Percentiles rank a stretch among this genome's conserved stretches.
These are phyloP conservation scores for Glarea lozoyensis DNA, from an alignment of 495 filamentous ascomycete genomes.

Conservation along the genomic window DNA sequence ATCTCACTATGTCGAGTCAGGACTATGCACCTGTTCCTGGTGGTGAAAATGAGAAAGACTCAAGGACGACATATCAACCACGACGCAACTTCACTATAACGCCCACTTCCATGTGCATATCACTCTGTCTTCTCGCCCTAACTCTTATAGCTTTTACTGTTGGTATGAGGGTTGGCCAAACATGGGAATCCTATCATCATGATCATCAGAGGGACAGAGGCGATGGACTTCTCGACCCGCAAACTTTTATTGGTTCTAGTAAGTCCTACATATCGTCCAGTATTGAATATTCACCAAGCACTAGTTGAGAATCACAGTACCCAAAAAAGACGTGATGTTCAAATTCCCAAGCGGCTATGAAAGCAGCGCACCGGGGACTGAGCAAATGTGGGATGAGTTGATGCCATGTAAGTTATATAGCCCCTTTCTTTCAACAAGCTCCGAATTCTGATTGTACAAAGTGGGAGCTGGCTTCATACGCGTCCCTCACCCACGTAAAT, in stretches of 20 bases:
- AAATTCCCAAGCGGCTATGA: slow-evolving; percentile 21
- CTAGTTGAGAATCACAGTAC: slow-evolving; percentile 13
- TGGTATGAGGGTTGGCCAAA: slow-evolving; percentile 10
- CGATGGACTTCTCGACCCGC: slow-evolving; percentile 9
- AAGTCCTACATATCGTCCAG: not conserved
- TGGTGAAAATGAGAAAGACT: slow-evolving; percentile 12
- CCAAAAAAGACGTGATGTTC: slow-evolving; percentile 17
- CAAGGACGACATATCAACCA: too few species aligned
- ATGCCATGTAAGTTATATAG: slow-evolving; percentile 20
- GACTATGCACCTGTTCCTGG: slow-evolving; percentile 10
- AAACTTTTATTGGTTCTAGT: slow-evolving; percentile 16
- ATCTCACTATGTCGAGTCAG: slow-evolving; percentile 1
- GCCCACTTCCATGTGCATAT: not conserved
- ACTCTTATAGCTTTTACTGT: slow-evolving; percentile 1
- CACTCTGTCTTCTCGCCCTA: not conserved
- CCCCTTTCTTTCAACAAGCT: not conserved
- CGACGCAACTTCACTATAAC: too few species aligned
- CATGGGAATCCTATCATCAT: not conserved
- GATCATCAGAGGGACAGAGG: not conserved
- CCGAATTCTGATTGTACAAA: slow-evolving; percentile 2
- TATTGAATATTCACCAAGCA: not conserved
- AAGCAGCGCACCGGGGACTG: slow-evolving; percentile 14
- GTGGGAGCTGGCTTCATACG: slow-evolving; percentile 23
- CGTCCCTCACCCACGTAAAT: slow-evolving; percentile 20
- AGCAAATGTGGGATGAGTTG: slow-evolving; percentile 22